Evolutionary conservation across 129 eudicot species (phyloP), one percentile per base, ranked within the genome.

Genomic region (Rutidosis leptorrhynchoides): DNA sequence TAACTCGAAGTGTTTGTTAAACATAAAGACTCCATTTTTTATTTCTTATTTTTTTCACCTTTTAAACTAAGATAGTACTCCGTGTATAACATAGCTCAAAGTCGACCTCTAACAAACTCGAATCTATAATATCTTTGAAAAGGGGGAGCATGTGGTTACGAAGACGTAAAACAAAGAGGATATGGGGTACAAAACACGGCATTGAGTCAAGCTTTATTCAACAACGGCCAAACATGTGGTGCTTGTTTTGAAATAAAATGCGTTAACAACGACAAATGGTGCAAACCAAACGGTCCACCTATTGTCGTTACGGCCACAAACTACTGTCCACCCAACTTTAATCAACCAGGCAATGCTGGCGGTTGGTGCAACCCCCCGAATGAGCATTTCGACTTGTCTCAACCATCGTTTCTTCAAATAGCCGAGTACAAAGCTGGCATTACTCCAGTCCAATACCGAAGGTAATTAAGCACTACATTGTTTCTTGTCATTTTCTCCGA

Each of bases 111-210:
- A 68, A 35, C 19, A 32, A 15, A 24, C 11, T 33, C n/a, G 8
- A 32, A 32, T 49, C 5, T 3, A 7, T 55, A 21, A 32, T 53
- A 0, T 22, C n/a, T n/a, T 52, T 53, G 22, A 11, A 43, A 65
- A 88, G 96, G 78, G 58, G 93, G 96, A 17, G 93, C 87, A 0
- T 88, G 93, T 67, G 93, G 96, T 15, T 88, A 88, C 26, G 89
- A 58, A 20, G 78, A 85, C 65, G 55, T 65, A n/a, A 61, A 53
- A 26, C 54, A 69, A 28, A 63, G 48, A 67, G 84, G 83, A 11
- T 85, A 73, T 23, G 93, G 96, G 0, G 24, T 60, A 4, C 62
- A 80, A 5, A 85, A 83, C 6, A 51, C 93, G 1, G 93, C 96
- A 4, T 26, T 88, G 62, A 88, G 96, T 82, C 67, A 55, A 33